Percentiles rank a stretch among this genome's conserved stretches.
Conservation (phyloP, 2,329 filamentous ascomycete species). For the Ascochyta pisi region DNA sequence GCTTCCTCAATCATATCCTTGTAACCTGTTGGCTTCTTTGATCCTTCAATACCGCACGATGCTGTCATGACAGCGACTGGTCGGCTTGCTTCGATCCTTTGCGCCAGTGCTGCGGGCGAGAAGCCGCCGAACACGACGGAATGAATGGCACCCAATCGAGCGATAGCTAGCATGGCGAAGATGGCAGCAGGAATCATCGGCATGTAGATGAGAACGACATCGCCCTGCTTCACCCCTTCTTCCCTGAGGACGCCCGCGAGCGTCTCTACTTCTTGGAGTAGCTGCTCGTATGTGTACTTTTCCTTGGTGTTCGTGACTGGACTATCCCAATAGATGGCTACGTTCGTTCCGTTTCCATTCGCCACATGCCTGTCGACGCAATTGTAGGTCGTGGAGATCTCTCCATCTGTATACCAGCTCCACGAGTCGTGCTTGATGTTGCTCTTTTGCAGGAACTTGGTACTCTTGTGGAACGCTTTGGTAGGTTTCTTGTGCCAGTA, state of each 20-base stretch:
- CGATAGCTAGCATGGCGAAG: conserved; percentile 83
- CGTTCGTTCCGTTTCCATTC: conserved; percentile 71
- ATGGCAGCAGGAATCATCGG: conserved; percentile 92
- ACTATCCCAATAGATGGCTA: conserved; percentile 87
- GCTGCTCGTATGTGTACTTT: conserved; percentile 74
- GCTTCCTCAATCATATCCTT: conserved; percentile 76
- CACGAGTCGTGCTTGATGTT: conserved; percentile 75
- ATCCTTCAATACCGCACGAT: conserved; percentile 89
- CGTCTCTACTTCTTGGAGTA: conserved; percentile 80
- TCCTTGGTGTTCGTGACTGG: conserved; percentile 78
- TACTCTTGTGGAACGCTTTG: conserved; percentile 64
- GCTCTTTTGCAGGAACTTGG: conserved; percentile 67
- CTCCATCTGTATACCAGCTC: conserved; percentile 89
- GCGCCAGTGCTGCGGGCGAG: conserved; percentile 78
- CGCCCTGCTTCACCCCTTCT: conserved; percentile 80
- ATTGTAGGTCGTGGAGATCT: conserved; percentile 92
- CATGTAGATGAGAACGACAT: conserved; percentile 94
- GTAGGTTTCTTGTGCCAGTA: conserved; percentile 81
- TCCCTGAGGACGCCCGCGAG: conserved; percentile 83
- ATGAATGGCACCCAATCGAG: conserved; percentile 84
- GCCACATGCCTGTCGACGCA: conserved; percentile 89
- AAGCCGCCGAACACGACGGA: conserved; percentile 95
- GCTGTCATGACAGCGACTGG: conserved; percentile 83
- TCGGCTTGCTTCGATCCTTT: conserved; percentile 83
- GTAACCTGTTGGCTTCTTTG: conserved; percentile 81